Evolutionary conservation across 2,329 filamentous ascomycete species (phyloP), one percentile per base, ranked within the genome.

Genomic region (Stachybotrys echinatus): DNA sequence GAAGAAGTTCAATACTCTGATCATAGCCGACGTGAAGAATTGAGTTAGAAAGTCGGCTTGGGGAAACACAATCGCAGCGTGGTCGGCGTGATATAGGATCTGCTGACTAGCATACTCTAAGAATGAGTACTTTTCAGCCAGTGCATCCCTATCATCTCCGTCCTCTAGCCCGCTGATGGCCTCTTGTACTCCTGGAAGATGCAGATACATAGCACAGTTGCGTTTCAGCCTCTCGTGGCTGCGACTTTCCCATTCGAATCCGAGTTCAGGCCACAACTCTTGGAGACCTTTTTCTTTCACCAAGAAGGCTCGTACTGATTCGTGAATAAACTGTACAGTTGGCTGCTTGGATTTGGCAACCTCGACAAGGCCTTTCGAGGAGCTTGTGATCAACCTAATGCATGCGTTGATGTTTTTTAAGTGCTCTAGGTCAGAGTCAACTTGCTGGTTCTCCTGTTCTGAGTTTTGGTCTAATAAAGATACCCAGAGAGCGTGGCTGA

Each of bases 271-370:
- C 61, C 63, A 67, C 0, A 73, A 18, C 0, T 60, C 48, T 0
- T 45, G 10, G 0, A 72, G 52, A 0, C 71, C 69, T 0, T 56
- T 51, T 2, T 68, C 65, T 6, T 66, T 66, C 3, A 75, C 21
- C 0, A 80, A 61, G 44, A 74, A 79, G 12, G 79, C 75, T 1
- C 67, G 58, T 0, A 79, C 73, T 0, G 76, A 76, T 53, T 79
- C 73, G 38, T 80, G 76, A 6, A 80, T 79, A 56, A 80, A 81
- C 50, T 81, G 77, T 1, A 80, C 72, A 0, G 54, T 71, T 0
- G 58, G 54, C 0, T 21, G 2, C 14, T 62, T 55, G 0, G 60
- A 55, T 14, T 58, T 66, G 0, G 68, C 71, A 1, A 72, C 52
- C 48, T 80, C 75, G 0, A 69, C 72, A 7, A 81, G 63, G 0